Evolutionary conservation across 768 basidiomycete genomes (phyloP).

Genomic region (Ephemerocybe angulata): DNA sequence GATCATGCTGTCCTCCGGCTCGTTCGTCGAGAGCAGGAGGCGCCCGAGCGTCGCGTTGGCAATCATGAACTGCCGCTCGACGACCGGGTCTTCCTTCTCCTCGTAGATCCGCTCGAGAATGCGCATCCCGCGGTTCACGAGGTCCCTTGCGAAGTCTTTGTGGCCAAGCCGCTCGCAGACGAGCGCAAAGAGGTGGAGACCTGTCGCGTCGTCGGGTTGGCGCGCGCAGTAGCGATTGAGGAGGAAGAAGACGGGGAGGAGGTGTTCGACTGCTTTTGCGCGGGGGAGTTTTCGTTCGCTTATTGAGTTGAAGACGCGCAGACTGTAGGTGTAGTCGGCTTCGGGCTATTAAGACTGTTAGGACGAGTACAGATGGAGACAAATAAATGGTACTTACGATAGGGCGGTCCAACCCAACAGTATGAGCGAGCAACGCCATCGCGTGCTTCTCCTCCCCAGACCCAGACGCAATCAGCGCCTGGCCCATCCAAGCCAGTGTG

Average conservation of each 20-base stretch:
- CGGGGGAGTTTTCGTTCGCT: slow-evolving; percentile 19
- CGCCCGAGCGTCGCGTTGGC: slow-evolving; percentile 83
- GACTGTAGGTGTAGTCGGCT: slow-evolving; percentile 76
- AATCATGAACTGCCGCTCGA: slow-evolving; percentile 77
- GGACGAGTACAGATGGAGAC: no score
- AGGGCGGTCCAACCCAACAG: slow-evolving; percentile 52
- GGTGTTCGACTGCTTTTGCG: slow-evolving; percentile 34
- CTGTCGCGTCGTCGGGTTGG: slow-evolving; percentile 66
- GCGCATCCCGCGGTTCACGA: slow-evolving; percentile 58
- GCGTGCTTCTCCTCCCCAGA: slow-evolving; percentile 62
- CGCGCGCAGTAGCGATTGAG: slow-evolving; percentile 71
- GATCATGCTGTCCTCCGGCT: slow-evolving; percentile 59
- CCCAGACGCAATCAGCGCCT: slow-evolving; percentile 64
- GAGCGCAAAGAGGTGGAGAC: slow-evolving; percentile 78
- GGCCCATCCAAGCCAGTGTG: slow-evolving; percentile 86
- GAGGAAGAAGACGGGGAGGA: slow-evolving; percentile 79
- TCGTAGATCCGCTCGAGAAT: slow-evolving; percentile 89
- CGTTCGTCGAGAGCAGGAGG: slow-evolving; percentile 55
- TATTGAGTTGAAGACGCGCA: slow-evolving; percentile 44
- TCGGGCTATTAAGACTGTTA: slow-evolving; percentile 62
- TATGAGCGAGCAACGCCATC: slow-evolving; percentile 68
- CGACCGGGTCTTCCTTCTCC: slow-evolving; percentile 70
- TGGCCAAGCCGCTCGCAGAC: slow-evolving; percentile 84
- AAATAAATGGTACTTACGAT: slow-evolving; percentile 43
- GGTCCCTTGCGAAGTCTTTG: slow-evolving; percentile 50